Conservation (phyloP, 345 rosid genomes). For the Hevea brasiliensis region DNA sequence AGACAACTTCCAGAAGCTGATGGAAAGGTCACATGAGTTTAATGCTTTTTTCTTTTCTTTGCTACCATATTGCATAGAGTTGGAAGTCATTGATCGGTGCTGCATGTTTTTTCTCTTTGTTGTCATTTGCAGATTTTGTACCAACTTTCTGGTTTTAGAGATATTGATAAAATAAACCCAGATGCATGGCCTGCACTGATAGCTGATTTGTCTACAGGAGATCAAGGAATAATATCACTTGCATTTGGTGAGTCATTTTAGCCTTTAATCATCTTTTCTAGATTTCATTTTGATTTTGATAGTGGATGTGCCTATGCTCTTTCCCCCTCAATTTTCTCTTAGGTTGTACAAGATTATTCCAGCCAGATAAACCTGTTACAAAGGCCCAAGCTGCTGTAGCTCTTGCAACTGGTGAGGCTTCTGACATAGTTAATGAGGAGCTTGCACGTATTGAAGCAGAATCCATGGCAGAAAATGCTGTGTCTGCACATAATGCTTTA, state of each 20-base stretch:
- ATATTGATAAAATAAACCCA: constrained; percentile 73
- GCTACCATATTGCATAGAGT: not conserved
- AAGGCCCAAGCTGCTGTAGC: constrained; percentile 96
- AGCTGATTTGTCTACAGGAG: constrained; percentile 83
- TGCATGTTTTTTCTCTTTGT: constrained; percentile 11
- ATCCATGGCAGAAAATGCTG: constrained; percentile 84
- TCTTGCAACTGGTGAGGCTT: constrained; percentile 79
- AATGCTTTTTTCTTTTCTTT: constrained; percentile 5
- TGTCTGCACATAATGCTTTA: constrained; percentile 67
- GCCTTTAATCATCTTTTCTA: constrained; percentile 12
- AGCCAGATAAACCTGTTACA: constrained; percentile 90
- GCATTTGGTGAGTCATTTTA: constrained; percentile 74
- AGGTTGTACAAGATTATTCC: constrained; percentile 92
- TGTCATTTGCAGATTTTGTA: constrained; percentile 47
- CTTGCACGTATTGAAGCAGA: constrained; percentile 93
- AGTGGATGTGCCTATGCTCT: constrained; percentile 2
- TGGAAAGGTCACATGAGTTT: constrained; percentile 49
- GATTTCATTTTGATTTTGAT: constrained; percentile 24
- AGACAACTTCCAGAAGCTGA: constrained; percentile 84
- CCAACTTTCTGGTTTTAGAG: constrained; percentile 79
- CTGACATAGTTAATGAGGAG: constrained; percentile 77
- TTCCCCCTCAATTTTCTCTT: not conserved
- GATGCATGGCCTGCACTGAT: constrained; percentile 93
- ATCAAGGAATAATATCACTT: constrained; percentile 79
- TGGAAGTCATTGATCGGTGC: not conserved